Evolutionary conservation across 2,329 filamentous ascomycete species (phyloP), one percentile per base, ranked within the genome.

Genomic region (Claviceps africana): DNA sequence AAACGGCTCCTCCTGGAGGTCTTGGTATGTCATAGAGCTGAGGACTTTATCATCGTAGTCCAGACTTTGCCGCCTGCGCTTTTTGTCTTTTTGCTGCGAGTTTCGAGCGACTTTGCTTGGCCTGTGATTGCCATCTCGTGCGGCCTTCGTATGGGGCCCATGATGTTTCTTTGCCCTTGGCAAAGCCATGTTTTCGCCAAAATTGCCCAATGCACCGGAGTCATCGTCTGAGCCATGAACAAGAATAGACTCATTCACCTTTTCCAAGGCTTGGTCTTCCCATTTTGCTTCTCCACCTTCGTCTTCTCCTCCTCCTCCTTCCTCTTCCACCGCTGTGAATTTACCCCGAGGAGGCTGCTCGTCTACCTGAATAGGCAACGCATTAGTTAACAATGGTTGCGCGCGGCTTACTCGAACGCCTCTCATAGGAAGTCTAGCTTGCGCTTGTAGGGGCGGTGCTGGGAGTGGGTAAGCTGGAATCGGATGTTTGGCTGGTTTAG

Each of bases 41-140:
- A 82, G 67, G 42, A 71, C 68, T 44, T 71, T 71, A 60, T 82
- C 78, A 55, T 80, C 75, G 56, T 82, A 82, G 60, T 82, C 78
- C 31, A 71, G 67, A 53, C 67, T 73, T 37, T 63, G 64, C 2
- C 66, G 70, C 15, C 70, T 68, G 35, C 75, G 73, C 51, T 72
- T 74, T 47, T 59, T 66, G 33, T 64, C 61, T 21, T 55, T 61
- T 4, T 54, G 44, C 13, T 55, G 54, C 19, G 52, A 59, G 28
- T 50, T 53, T 17, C 57, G 53, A 15, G 54, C 51, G 15, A 54
- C 46, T n/a, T 54, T 53, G 35, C 56, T 53, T 33, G 59, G 55
- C 55, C 60, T 57, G 31, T 62, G 57, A 49, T 7, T n/a, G 17
- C 55, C 63, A 43, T 60, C 60, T 50, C 57, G 50, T 17, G 57